These are phyloP conservation scores for Nemania sp. DNA, from an alignment of 2,329 filamentous ascomycete species.

Conservation along the genomic window DNA sequence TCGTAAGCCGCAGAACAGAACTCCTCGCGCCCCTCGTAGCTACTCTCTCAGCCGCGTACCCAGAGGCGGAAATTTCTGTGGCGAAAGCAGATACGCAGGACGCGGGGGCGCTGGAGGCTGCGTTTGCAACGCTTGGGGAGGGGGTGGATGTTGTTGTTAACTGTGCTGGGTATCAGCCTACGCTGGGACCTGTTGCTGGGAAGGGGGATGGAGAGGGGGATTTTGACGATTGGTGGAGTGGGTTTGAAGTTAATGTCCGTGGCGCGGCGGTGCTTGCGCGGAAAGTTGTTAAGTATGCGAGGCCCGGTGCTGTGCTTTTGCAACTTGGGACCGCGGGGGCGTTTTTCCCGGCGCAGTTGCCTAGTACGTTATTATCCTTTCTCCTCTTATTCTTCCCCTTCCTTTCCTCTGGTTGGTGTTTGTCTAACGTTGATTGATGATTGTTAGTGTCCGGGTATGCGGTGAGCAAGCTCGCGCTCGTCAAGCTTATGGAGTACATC, in stretches of 20 bases:
- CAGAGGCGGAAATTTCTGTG: conserved; percentile 2
- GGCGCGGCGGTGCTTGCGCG: conserved; percentile 25
- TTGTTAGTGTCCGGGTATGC: conserved; percentile 43
- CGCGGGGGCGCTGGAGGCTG: conserved; percentile 10
- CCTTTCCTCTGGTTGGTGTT: not conserved
- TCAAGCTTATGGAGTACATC: conserved; percentile 32
- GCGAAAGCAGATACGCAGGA: conserved; percentile 17
- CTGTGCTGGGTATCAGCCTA: conserved; percentile 14
- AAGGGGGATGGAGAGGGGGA: not conserved
- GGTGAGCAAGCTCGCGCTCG: conserved; percentile 30
- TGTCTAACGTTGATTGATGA: not conserved
- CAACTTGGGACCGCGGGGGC: conserved; percentile 26
- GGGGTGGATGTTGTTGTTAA: conserved; percentile 25
- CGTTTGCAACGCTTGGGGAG: conserved; percentile 8
- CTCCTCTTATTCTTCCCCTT: not conserved
- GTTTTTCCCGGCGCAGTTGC: conserved; percentile 39
- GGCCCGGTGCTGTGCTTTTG: conserved; percentile 15
- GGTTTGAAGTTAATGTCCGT: conserved; percentile 29
- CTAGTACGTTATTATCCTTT: conserved; percentile 25
- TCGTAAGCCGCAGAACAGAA: conserved; percentile 16
- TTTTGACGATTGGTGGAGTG: conserved; percentile 22
- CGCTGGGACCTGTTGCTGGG: conserved; percentile 13
- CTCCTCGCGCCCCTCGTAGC: conserved; percentile 11
- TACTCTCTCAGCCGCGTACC: conserved; percentile 8
- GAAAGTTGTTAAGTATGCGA: conserved; percentile 11